Conservation (phyloP, 179 eudicot genomes). For the Corrigiola litoralis region DNA sequence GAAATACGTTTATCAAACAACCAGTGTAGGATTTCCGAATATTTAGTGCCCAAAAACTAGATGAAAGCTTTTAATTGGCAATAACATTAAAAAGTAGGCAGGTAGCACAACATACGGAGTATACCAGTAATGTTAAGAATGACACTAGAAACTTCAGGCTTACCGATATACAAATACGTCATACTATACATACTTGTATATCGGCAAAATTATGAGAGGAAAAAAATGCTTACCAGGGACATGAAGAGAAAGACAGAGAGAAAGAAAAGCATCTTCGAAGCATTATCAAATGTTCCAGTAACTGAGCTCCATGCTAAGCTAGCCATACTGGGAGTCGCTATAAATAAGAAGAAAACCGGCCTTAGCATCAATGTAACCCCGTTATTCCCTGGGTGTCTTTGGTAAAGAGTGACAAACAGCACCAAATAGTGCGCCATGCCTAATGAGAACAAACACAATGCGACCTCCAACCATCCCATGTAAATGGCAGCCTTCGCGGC, state of each 20-base stretch:
- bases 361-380: constrained; percentile 28
- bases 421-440: constrained; percentile 65
- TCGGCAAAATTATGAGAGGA: background rate
- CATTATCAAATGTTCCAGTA: constrained; percentile 30
- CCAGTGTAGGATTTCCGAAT: too few relatives aligned
- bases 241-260: constrained; percentile 40
- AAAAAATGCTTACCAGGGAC: constrained; percentile 33
- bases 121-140: too few relatives aligned
- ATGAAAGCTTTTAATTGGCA: too few relatives aligned
- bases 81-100: too few relatives aligned
- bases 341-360: constrained; percentile 51
- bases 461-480: constrained; percentile 54
- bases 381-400: constrained; percentile 37
- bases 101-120: too few relatives aligned
- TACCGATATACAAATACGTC: too few relatives aligned
- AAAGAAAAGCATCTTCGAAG: constrained; percentile 45
- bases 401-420: constrained; percentile 56
- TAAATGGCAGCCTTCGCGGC: constrained; percentile 40
- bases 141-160: too few relatives aligned
- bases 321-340: constrained; percentile 59
- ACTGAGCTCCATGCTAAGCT: constrained; percentile 46
- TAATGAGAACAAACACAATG: constrained; percentile 41
- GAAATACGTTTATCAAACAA: too few relatives aligned
- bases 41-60: too few relatives aligned
- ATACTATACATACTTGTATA: background rate